These are phyloP conservation scores for Chaetomiaceae sp. DNA, from an alignment of 2,329 filamentous ascomycete genomes.

Conservation along the genomic window DNA sequence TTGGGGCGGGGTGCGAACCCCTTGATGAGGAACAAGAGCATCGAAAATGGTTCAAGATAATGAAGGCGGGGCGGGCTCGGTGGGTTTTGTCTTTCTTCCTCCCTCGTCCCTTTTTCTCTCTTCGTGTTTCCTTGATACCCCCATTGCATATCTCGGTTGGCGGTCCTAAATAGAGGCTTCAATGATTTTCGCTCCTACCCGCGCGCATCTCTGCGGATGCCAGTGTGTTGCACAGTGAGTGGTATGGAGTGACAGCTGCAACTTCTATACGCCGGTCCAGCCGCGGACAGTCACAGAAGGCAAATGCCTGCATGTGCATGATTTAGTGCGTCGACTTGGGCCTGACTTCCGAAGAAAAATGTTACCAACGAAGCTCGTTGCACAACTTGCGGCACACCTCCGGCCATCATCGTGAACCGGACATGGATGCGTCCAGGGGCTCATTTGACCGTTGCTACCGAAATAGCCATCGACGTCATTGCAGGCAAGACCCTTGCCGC, in stretches of 20 bases:
- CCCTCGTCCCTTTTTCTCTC: background rate
- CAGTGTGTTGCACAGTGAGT: too few species aligned
- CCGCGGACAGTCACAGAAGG: too few species aligned
- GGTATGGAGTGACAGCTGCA: too few species aligned
- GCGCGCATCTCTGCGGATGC: background rate
- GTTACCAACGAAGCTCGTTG: too few species aligned
- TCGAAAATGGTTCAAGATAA: background rate
- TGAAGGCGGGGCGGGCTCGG: background rate
- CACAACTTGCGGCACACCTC: too few species aligned
- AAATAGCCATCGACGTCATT: constrained; percentile 11
- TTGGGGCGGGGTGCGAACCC: background rate
- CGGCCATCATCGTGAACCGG: too few species aligned
- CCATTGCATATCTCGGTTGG: background rate
- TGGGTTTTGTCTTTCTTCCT: background rate
- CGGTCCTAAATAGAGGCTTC: constrained; percentile 5
- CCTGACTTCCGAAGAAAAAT: too few species aligned
- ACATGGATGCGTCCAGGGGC: background rate
- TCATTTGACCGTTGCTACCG: background rate
- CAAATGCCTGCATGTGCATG: too few species aligned
- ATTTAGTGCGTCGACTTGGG: too few species aligned
- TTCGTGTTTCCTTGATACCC: constrained; percentile 7
- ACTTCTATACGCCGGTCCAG: too few species aligned
- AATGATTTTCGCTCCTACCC: background rate
- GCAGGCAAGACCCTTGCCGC: constrained; percentile 2
- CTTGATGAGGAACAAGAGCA: background rate